Evolutionary conservation across 768 basidiomycete genomes (phyloP).

Genomic region (Tulasnella sp.): DNA sequence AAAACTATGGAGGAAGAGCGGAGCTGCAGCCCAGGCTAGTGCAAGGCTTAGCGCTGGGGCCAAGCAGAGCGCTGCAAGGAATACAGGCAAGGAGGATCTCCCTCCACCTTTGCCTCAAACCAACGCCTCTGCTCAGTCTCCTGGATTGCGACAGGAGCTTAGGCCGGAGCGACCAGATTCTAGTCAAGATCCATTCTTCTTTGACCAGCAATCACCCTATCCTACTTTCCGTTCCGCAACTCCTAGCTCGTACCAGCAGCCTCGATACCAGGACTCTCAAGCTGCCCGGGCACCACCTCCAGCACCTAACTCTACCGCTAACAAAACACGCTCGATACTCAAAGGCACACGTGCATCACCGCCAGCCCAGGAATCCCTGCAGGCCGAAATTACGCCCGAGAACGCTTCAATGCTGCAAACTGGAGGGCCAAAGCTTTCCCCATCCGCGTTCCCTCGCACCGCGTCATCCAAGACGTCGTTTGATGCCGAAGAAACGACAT

Average conservation of each 20-base stretch:
- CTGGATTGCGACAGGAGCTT: slow-evolving; percentile 34
- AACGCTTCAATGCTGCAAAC: background rate
- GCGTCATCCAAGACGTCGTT: slow-evolving; percentile 22
- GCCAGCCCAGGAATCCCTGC: background rate
- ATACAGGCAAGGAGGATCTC: slow-evolving; percentile 11
- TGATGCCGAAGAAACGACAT: slow-evolving; percentile 21
- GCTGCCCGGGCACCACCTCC: background rate
- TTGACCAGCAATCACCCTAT: slow-evolving; percentile 73
- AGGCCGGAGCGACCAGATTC: slow-evolving; percentile 42
- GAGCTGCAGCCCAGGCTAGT: slow-evolving; percentile 42
- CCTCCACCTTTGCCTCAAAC: slow-evolving; percentile 26
- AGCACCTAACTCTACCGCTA: background rate
- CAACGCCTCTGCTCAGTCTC: slow-evolving; percentile 5
- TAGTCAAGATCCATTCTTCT: slow-evolving; percentile 52
- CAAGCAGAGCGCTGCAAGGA: slow-evolving; percentile 16
- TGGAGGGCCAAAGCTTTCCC: slow-evolving; percentile 9
- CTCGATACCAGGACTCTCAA: background rate
- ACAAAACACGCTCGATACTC: slow-evolving; percentile 21
- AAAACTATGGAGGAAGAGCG: slow-evolving; percentile 75
- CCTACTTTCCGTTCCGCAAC: slow-evolving; percentile 38
- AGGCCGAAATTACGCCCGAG: background rate
- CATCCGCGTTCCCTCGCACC: slow-evolving; percentile 21
- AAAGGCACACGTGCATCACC: slow-evolving; percentile 14
- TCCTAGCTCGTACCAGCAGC: background rate
- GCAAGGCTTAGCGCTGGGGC: slow-evolving; percentile 14